Evolutionary conservation across 352 stramenopile genomes (phyloP).

Genomic region (Globisporangium okanoganense): DNA sequence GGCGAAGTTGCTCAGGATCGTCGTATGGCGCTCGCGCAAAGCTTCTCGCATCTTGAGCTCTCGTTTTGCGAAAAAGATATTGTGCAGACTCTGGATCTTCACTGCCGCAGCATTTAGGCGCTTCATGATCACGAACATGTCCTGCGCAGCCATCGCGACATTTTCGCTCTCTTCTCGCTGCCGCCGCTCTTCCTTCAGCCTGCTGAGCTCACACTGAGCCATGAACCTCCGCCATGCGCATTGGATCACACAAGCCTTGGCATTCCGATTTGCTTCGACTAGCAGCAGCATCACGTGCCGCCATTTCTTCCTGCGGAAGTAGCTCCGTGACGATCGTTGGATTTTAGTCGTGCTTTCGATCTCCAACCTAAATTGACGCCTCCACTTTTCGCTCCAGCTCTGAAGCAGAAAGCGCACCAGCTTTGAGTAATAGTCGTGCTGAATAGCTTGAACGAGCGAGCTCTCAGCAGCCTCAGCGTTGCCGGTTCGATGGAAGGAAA

Average conservation of each 20-base stretch:
- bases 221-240: slow-evolving; percentile 34
- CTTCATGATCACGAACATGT: slow-evolving; percentile 36
- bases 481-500: slow-evolving; percentile 33
- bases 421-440: slow-evolving; percentile 36
- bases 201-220: slow-evolving; percentile 21
- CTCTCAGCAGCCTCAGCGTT: slow-evolving; percentile 25
- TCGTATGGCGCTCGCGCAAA: slow-evolving; percentile 35
- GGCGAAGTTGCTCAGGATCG: slow-evolving; percentile 34
- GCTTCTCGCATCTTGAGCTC: slow-evolving; percentile 27
- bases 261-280: slow-evolving; percentile 26
- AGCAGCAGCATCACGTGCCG: slow-evolving; percentile 14
- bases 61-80: slow-evolving; percentile 32
- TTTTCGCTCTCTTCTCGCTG: slow-evolving; percentile 35
- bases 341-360: slow-evolving; percentile 28
- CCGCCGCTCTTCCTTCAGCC: slow-evolving; percentile 23
- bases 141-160: slow-evolving; percentile 33
- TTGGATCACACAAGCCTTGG: slow-evolving; percentile 37
- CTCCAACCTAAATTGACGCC: slow-evolving; percentile 36
- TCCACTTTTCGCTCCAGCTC: slow-evolving; percentile 37
- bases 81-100: slow-evolving; percentile 53
- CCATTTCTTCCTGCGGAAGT: slow-evolving; percentile 21
- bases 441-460: slow-evolving; percentile 30
- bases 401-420: slow-evolving; percentile 48
- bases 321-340: slow-evolving; percentile 24
- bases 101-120: slow-evolving; percentile 32